phyloP scores from a whole-genome alignment of 305 asterid genomes.

The Solanum hybrid region DNA sequence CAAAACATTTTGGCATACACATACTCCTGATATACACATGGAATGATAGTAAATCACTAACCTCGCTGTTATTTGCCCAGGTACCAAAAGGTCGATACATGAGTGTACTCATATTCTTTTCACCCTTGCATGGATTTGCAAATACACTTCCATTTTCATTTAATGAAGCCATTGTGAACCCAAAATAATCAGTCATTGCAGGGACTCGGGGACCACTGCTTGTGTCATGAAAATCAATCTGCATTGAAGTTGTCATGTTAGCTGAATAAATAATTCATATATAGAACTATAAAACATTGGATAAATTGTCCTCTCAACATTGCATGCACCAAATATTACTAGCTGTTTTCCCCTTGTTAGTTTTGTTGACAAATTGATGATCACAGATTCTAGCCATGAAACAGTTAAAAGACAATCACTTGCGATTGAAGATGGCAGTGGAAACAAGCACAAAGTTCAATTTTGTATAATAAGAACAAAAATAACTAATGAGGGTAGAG shows the following conservation, averaged over 20 bases:
- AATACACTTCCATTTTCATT: constrained; percentile 80
- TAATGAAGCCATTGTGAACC: constrained; percentile 93
- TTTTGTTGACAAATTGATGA: background rate
- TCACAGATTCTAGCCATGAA: constrained; percentile 5
- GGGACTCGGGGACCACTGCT: constrained; percentile 91
- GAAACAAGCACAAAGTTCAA: background rate
- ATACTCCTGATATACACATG: background rate
- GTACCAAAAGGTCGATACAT: constrained; percentile 92
- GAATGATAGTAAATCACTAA: constrained; percentile 11
- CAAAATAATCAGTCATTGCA: constrained; percentile 95
- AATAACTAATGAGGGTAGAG: background rate
- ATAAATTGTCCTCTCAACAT: background rate
- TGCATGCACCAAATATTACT: background rate
- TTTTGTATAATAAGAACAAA: background rate
- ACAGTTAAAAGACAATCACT: background rate
- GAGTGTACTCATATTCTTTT: constrained; percentile 90
- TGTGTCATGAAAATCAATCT: constrained; percentile 97
- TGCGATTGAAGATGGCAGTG: background rate
- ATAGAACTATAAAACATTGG: background rate
- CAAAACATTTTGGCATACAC: background rate
- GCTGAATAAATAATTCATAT: background rate
- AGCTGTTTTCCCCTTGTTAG: background rate
- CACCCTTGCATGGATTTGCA: constrained; percentile 98
- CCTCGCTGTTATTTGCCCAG: constrained; percentile 99
- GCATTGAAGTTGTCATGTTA: constrained; percentile 30